Evolutionary conservation across 495 filamentous ascomycete genomes (phyloP).

Genomic region (Penicillium subrubescens): DNA sequence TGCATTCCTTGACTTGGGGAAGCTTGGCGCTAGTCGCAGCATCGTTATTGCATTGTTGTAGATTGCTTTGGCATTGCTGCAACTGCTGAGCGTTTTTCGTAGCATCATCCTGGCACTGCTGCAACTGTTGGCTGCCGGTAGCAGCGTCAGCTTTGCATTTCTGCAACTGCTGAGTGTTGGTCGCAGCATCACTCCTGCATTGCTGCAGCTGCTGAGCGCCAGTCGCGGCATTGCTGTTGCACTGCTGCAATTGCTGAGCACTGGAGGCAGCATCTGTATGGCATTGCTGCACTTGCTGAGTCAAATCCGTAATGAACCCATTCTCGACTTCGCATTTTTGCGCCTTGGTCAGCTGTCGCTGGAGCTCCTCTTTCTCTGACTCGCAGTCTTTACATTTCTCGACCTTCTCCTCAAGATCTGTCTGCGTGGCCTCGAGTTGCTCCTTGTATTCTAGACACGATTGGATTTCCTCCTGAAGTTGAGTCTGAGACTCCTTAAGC

Average conservation of each 20-base stretch:
- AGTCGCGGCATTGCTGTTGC: not conserved
- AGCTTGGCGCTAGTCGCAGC: not conserved
- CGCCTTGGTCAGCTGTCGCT: not conserved
- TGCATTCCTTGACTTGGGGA: not conserved
- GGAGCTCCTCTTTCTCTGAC: not conserved
- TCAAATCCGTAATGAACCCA: not conserved
- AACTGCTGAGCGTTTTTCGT: not conserved
- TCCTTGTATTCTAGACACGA: not conserved
- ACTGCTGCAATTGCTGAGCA: not conserved
- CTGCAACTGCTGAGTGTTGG: not conserved
- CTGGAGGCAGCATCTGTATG: not conserved
- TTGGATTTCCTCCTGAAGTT: not conserved
- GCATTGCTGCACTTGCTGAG: not conserved
- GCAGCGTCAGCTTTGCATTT: not conserved
- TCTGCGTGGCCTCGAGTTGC: not conserved
- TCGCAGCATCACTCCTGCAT: not conserved
- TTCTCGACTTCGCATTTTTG: not conserved
- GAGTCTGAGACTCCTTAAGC: not conserved
- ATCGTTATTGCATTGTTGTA: not conserved
- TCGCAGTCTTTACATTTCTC: not conserved
- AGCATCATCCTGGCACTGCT: not conserved
- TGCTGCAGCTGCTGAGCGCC: not conserved
- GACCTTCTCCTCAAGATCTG: not conserved
- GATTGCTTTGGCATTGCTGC: not conserved
- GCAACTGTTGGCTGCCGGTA: not conserved